Evolutionary conservation across 2,329 filamentous ascomycete genomes (phyloP), one percentile per base, ranked within the genome.

Genomic region (Penicillium sp.): DNA sequence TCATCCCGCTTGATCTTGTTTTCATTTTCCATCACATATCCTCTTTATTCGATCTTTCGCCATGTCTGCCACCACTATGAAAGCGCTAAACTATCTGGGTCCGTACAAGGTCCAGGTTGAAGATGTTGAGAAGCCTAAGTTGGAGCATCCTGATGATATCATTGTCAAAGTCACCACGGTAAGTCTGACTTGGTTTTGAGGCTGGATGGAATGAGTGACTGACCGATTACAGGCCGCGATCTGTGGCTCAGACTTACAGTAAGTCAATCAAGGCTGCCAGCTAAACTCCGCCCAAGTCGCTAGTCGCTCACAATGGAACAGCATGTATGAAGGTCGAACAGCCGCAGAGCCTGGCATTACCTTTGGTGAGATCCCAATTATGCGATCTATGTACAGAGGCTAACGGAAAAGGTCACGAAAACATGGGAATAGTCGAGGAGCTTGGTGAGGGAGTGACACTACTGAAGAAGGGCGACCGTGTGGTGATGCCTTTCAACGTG

Each of bases 401-500:
- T 48, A 24, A 51, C 29, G 35, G 2, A 3, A 46, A 27, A 67
- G 65, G 80, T 3, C 84, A 88, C 64, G 85, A 86, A 63, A 85
- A 84, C 61, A 85, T 85, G 83, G 85, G 83, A 1, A 79, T 84
- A 22, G 75, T 86, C 0, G 76, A 82, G 39, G 79, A 86, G 59
- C 66, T 82, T 0, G 85, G 86, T 1, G 66, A 77, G 3, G 86
- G 85, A 6, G 85, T 88, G 1, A 86, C 84, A 0, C 73, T 86
- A 1, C 69, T 88, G 16, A 82, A 87, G 63, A 84, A 85, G 61
- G 85, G 85, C 3, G 85, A 88, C 59, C 80, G 85, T 1, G 82
- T 88, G 4, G 85, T 88, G 2, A 80, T 88, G 70, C 85, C 86
- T 0, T 88, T 87, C 75, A 87, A 87, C 54, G 85, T 87, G 1